Base-by-base conservation (phyloP, 108 stramenopile genomes). In the Mayamaea pseudoterrestris region DNA sequence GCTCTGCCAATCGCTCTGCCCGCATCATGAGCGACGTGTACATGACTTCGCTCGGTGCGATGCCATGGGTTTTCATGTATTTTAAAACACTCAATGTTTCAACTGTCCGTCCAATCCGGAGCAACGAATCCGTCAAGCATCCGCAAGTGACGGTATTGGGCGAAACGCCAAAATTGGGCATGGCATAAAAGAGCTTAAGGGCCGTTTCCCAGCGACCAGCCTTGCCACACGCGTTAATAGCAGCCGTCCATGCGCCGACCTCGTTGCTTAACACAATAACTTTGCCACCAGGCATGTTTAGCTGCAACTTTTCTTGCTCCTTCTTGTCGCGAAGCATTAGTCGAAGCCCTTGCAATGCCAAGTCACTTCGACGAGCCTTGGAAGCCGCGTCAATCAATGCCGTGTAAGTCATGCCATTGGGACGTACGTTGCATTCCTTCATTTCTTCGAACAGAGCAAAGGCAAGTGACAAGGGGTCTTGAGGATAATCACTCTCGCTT, bases 181-280 rank as follows among this genome's bases (percentile, higher is more conserved):
- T 86, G 42, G 74, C 64, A 0, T 50, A 21, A 45, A 46, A 66
- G 47, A 91, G 86, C 29, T 64, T 47, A 6, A 81, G 37, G 2
- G 84, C 83, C 17, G 83, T 80, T 35, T 88, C 78, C 16, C 74
- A 65, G 14, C 81, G 47, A 6, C 80, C 85, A 2, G 71, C 51
- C 62, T 87, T 88, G 5, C 85, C 90, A 65, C 80, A 85, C 6
- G 90, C 90, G 58, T 87, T 68, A 30, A 92, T 92, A 4, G 90
- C 83, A 35, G 90, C 80, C 12, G 85, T 92, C 88, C 88, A 90
- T 11, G 88, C 88, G 26, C 84, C 90, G 4, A 84, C 85, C 44
- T 79, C 87, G 30, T 61, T 65, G 20, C 57, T 50, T 1, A 80
- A 29, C 1, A 65, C 32, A 31, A 61, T 50, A 34, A 31, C 32